These are phyloP conservation scores for Lachancea sp. DNA, from an alignment of 805 yeast species.

Conservation along the genomic window DNA sequence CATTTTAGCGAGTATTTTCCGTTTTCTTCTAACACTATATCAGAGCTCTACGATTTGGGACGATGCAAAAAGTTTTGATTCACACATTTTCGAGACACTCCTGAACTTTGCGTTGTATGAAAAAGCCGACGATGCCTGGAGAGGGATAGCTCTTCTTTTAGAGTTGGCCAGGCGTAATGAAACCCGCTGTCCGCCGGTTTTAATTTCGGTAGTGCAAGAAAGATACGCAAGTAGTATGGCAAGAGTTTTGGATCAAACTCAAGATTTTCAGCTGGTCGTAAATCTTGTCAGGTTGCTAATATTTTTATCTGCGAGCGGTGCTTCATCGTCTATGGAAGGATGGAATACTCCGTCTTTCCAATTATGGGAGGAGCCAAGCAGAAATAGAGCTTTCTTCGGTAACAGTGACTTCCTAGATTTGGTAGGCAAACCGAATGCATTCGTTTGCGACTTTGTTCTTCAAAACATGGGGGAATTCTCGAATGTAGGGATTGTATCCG, in stretches of 20 bases:
- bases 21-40: too few species aligned
- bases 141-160: conserved; percentile 14
- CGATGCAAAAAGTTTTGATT: background rate
- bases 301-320: conserved; percentile 16
- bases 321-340: conserved; percentile 5
- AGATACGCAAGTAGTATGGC: conserved; percentile 13
- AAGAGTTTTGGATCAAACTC: conserved; percentile 11
- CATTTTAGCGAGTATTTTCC: too few species aligned
- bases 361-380: conserved; percentile 15
- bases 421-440: background rate
- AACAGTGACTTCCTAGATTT: conserved; percentile 13
- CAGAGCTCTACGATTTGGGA: background rate
- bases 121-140: conserved; percentile 16
- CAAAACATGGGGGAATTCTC: conserved; percentile 8
- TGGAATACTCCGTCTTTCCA: conserved; percentile 13
- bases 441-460: conserved; percentile 11
- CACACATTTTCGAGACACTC: conserved; percentile 10
- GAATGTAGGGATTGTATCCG: conserved; percentile 2
- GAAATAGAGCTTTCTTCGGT: conserved; percentile 14
- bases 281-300: conserved; percentile 15
- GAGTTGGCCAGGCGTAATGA: conserved; percentile 8
- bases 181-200: conserved; percentile 10
- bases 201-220: conserved; percentile 11
- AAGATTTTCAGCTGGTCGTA: conserved; percentile 20
- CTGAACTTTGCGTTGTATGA: conserved; percentile 12